A percentile compares a stretch with the other conserved stretches of the same genome.
Conservation (phyloP, 495 filamentous ascomycete species). For the Filosporella fistucella region DNA sequence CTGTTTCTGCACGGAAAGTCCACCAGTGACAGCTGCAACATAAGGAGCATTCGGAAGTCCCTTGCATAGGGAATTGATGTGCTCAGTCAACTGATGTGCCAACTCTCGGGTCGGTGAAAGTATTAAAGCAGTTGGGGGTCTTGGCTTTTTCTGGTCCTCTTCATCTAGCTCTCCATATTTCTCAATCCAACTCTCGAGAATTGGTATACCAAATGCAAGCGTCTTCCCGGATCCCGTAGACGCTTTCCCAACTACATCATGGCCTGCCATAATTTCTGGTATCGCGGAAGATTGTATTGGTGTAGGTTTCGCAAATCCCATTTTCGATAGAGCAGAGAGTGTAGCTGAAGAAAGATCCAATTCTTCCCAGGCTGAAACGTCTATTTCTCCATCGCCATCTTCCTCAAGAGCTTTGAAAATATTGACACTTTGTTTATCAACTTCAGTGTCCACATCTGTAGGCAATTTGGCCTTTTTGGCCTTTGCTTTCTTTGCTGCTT, state of each 20-base stretch:
- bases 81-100: constrained; percentile 81
- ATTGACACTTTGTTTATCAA: constrained; percentile 21
- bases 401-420: constrained; percentile 33
- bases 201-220: constrained; percentile 75
- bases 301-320: constrained; percentile 77
- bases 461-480: constrained; percentile 14
- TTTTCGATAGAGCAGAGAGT: constrained; percentile 66
- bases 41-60: constrained; percentile 60
- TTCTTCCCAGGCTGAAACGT: constrained; percentile 71
- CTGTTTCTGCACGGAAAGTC: constrained; percentile 89
- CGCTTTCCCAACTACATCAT: constrained; percentile 78
- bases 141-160: constrained; percentile 29
- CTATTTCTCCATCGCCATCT: constrained; percentile 33
- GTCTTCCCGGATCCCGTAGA: constrained; percentile 84
- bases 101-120: constrained; percentile 90
- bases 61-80: constrained; percentile 68
- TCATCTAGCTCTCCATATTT: constrained; percentile 32
- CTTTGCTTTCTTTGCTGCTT: constrained; percentile 24
- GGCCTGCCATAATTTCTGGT: constrained; percentile 67
- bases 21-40: constrained; percentile 78
- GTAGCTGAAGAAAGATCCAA: constrained; percentile 66
- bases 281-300: constrained; percentile 73
- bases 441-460: constrained; percentile 1
- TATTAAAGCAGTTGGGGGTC: constrained; percentile 73
- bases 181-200: constrained; percentile 60